These are phyloP conservation scores for Lactifluus volemus DNA, from an alignment of 768 basidiomycete genomes.

Conservation along the genomic window DNA sequence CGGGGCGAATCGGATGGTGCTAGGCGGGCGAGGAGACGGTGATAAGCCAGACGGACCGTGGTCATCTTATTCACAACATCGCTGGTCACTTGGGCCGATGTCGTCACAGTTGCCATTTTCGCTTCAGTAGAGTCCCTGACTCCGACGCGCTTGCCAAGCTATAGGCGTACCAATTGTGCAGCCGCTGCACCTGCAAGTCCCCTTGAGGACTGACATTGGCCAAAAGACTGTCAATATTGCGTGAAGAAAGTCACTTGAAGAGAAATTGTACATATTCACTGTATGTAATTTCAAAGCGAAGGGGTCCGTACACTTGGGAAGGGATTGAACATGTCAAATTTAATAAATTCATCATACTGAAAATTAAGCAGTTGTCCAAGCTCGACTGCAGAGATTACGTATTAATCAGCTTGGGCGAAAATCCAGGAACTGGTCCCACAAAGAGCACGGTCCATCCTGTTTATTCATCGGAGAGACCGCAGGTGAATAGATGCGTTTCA, in stretches of 20 bases:
- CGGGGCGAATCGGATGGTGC: no score
- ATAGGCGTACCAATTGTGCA: slow-evolving; percentile 49
- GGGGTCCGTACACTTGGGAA: no score
- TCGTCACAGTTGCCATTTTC: slow-evolving; percentile 4
- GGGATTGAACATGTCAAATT: no score
- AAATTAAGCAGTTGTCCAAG: no score
- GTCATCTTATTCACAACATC: slow-evolving; percentile 60
- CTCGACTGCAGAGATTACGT: no score
- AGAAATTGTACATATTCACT: neutral
- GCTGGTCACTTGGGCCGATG: slow-evolving; percentile 44
- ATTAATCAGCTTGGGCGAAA: neutral
- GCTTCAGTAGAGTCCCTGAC: slow-evolving; percentile 67
- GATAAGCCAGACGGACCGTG: slow-evolving; percentile 50
- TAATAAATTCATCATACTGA: no score
- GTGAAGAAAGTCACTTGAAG: neutral
- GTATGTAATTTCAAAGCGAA: neutral
- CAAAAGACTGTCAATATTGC: neutral
- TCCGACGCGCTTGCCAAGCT: slow-evolving; percentile 73
- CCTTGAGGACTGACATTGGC: slow-evolving; percentile 32
- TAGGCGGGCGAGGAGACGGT: slow-evolving; percentile 27
- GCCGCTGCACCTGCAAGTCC: slow-evolving; percentile 56
- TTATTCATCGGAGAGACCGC: neutral
- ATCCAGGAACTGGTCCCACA: neutral
- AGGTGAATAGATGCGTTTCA: neutral
- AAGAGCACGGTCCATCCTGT: neutral